Conservation (phyloP, 2,329 filamentous ascomycete genomes). For the Trichoderma gracile region DNA sequence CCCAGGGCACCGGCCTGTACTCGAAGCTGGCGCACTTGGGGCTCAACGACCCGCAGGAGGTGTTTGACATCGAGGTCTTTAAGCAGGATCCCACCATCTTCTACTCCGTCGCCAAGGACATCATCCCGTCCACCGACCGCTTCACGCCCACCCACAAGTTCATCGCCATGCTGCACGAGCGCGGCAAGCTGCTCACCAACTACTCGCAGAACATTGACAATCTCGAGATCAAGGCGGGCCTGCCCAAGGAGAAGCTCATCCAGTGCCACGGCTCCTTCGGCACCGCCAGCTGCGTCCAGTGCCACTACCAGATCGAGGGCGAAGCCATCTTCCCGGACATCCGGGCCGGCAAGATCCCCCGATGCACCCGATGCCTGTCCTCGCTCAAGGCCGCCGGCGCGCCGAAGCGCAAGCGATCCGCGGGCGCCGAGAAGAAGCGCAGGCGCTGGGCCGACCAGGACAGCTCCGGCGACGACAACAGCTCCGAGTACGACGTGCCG, state of each 20-base stretch:
- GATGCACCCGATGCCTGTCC: slow-evolving; percentile 70
- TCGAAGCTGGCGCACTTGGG: slow-evolving; percentile 78
- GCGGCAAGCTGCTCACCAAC: slow-evolving; percentile 88
- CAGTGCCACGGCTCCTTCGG: slow-evolving; percentile 98
- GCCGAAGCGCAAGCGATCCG: slow-evolving; percentile 43
- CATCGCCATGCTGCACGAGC: slow-evolving; percentile 83
- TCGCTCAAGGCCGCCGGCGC: slow-evolving; percentile 44
- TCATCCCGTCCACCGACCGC: slow-evolving; percentile 75
- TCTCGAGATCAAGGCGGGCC: slow-evolving; percentile 83
- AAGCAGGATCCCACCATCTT: slow-evolving; percentile 84
- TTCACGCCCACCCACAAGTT: slow-evolving; percentile 94
- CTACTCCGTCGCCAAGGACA: slow-evolving; percentile 88
- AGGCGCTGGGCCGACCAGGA: slow-evolving; percentile 41
- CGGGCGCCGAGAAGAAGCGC: slow-evolving; percentile 45
- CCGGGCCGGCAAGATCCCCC: slow-evolving; percentile 71
- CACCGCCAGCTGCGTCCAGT: slow-evolving; percentile 84
- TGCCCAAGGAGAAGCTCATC: slow-evolving; percentile 77
- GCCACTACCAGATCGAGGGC: slow-evolving; percentile 71
- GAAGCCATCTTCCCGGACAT: slow-evolving; percentile 80
- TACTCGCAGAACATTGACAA: slow-evolving; percentile 99
- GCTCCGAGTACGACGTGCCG: slow-evolving; percentile 57
- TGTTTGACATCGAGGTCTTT: slow-evolving; percentile 90
- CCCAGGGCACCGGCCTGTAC: slow-evolving; percentile 89
- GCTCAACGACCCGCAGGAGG: slow-evolving; percentile 82
- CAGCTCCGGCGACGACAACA: slow-evolving; percentile 48